Evolutionary conservation across 2,329 filamentous ascomycete species (phyloP).

Genomic region (Daldinia sp.): DNA sequence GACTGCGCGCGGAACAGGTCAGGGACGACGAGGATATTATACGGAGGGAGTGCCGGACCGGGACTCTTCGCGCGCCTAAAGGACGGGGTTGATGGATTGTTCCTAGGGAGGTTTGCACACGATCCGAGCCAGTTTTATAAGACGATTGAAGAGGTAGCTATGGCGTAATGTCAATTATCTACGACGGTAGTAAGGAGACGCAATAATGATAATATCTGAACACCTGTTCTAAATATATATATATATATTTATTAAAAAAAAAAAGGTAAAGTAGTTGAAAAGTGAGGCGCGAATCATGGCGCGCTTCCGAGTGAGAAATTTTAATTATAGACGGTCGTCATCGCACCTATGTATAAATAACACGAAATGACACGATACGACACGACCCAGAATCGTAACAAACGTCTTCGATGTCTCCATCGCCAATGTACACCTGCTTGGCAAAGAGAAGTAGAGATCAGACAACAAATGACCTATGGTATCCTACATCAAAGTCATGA

Average conservation of each 20-base stretch:
- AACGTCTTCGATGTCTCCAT: background rate
- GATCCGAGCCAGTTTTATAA: constrained; percentile 74
- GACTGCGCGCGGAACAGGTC: constrained; percentile 60
- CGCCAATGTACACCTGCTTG: background rate
- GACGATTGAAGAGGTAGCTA: constrained; percentile 76
- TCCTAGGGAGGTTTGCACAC: constrained; percentile 83
- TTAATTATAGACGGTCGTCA: background rate
- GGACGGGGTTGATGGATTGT: constrained; percentile 79
- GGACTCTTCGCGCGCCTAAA: constrained; percentile 75
- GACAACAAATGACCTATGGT: constrained; percentile 33
- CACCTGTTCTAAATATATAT: too few species aligned
- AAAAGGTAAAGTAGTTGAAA: too few species aligned
- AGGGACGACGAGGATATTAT: constrained; percentile 74
- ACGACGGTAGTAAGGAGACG: background rate
- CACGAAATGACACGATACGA: background rate
- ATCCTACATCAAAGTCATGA: constrained; percentile 32
- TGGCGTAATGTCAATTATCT: constrained; percentile 43
- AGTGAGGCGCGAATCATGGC: background rate
- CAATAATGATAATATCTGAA: background rate
- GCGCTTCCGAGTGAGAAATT: background rate
- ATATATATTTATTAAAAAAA: too few species aligned
- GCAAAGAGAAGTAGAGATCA: constrained; percentile 8
- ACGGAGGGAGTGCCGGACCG: constrained; percentile 84
- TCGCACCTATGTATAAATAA: background rate
- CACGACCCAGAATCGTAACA: background rate